Conservation (phyloP, 169 alveolate genomes). For the Perkinsus chesapeaki region DNA sequence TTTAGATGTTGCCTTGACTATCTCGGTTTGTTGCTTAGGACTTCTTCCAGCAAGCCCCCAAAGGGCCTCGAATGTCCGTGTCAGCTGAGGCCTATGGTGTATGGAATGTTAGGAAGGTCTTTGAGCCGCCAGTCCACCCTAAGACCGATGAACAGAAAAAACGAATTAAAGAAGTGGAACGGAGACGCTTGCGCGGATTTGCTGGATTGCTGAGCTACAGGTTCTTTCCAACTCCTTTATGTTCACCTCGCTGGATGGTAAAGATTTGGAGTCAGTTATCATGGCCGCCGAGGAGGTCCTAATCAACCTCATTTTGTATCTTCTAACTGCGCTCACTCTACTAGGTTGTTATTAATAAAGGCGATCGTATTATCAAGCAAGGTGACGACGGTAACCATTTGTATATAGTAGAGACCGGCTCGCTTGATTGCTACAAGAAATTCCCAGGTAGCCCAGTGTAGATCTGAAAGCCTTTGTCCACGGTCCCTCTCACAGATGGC, state of each 20-base stretch:
- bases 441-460: conserved; percentile 16
- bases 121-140: conserved; percentile 66
- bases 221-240: conserved; percentile 59
- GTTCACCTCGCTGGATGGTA: conserved; percentile 66
- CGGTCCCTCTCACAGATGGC: conserved; percentile 42
- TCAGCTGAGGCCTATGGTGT: conserved; percentile 88
- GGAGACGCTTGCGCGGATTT: too few relatives aligned
- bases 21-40: neutral
- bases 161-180: conserved; percentile 51
- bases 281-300: conserved; percentile 74
- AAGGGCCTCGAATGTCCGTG: conserved; percentile 31
- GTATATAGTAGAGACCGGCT: conserved; percentile 78
- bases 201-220: too few relatives aligned
- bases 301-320: neutral
- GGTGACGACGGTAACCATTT: conserved; percentile 88
- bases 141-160: conserved; percentile 68
- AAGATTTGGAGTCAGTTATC: conserved; percentile 64
- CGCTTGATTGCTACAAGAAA: conserved; percentile 59
- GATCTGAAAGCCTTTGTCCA: neutral
- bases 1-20: neutral
- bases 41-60: neutral
- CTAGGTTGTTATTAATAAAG: conserved; percentile 17
- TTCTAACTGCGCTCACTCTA: neutral
- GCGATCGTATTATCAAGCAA: conserved; percentile 53
- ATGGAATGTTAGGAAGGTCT: conserved; percentile 73